A percentile compares a stretch with the other conserved stretches of the same genome.
These are phyloP conservation scores for Tylopilus sp. DNA, from an alignment of 768 basidiomycete species.

Conservation along the genomic window DNA sequence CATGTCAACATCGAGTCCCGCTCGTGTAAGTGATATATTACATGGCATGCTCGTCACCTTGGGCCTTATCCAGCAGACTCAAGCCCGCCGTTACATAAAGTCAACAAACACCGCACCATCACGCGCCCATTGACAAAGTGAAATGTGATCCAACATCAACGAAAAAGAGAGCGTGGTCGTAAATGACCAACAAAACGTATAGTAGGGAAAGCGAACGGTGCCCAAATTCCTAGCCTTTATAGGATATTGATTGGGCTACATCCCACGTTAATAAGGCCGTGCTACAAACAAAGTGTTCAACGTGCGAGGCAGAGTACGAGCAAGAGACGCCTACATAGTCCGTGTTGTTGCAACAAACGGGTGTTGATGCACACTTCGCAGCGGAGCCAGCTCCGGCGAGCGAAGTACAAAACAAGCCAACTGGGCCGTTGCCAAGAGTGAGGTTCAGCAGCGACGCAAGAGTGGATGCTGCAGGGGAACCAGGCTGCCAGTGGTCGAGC, in stretches of 20 bases:
- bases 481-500: conserved; percentile 6
- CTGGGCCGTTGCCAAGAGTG: neutral
- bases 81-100: conserved; percentile 3
- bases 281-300: conserved; percentile 1
- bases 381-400: conserved; percentile 26
- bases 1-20: conserved; percentile 6
- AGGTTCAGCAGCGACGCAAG: conserved; percentile 5
- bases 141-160: conserved; percentile 21
- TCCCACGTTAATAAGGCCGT: conserved; percentile 26
- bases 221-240: conserved; percentile 11
- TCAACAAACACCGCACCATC: conserved; percentile 8
- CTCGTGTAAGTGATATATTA: conserved; percentile 18
- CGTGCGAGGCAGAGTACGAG: no score
- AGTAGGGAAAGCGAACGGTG: conserved; percentile 18
- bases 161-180: conserved; percentile 22
- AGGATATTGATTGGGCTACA: conserved; percentile 15
- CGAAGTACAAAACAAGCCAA: conserved; percentile 20
- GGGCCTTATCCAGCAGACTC: neutral
- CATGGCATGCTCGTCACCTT: conserved; percentile 2
- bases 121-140: conserved; percentile 16
- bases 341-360: conserved; percentile 25
- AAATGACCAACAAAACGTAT: conserved; percentile 13
- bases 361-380: conserved; percentile 9
- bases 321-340: conserved; percentile 10
- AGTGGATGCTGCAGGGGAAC: neutral